phyloP scores from a whole-genome alignment of 306 rosid genomes.

The Bauhinia variegata region DNA sequence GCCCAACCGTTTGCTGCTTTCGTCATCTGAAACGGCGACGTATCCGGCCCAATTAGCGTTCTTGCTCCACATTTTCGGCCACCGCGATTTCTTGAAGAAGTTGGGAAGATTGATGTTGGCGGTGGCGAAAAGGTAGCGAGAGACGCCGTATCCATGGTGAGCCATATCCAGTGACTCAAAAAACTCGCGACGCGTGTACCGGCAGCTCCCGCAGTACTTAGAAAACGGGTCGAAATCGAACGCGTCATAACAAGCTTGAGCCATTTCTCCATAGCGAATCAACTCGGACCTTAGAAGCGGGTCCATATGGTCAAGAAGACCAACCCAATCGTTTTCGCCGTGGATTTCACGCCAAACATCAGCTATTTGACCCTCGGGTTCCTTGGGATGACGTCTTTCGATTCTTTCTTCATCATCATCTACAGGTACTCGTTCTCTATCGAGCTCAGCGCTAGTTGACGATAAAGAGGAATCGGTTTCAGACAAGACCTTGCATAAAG shows the following conservation, averaged over 20 bases:
- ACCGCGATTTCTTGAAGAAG: constrained; percentile 75
- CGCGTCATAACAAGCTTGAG: constrained; percentile 86
- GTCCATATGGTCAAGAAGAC: constrained; percentile 75
- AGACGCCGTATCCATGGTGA: constrained; percentile 49
- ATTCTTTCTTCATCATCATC: background rate
- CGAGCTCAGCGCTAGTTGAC: constrained; percentile 39
- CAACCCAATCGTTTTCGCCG: constrained; percentile 72
- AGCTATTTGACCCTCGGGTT: constrained; percentile 23
- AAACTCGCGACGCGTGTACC: constrained; percentile 49
- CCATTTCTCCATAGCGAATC: constrained; percentile 86
- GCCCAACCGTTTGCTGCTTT: constrained; percentile 45
- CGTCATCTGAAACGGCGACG: constrained; percentile 73
- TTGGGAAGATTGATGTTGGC: constrained; percentile 63
- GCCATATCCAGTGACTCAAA: constrained; percentile 44
- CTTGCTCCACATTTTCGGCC: constrained; percentile 79
- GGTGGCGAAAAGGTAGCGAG: constrained; percentile 80
- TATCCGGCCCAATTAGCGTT: constrained; percentile 90
- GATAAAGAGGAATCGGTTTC: constrained; percentile 33
- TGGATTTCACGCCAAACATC: constrained; percentile 72
- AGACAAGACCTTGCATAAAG: constrained; percentile 27
- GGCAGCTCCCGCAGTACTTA: constrained; percentile 80
- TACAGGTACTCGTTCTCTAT: background rate
- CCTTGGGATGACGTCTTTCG: background rate
- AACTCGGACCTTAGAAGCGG: constrained; percentile 63
- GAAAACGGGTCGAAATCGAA: constrained; percentile 84